A percentile compares a stretch with the other conserved stretches of the same genome.
Conservation (phyloP, 306 rosid species). For the Carpinus fangiana region DNA sequence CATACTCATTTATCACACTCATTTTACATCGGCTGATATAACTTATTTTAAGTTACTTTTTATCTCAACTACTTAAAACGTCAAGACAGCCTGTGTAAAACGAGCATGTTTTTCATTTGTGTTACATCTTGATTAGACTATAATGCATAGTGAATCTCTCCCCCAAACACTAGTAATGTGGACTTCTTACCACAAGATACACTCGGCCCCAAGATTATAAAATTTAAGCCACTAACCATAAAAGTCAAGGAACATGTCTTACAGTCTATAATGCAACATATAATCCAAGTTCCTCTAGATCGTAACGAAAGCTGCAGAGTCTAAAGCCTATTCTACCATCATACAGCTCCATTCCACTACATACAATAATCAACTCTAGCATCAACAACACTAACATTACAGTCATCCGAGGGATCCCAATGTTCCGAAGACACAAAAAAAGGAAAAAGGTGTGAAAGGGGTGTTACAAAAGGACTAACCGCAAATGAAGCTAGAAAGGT, state of each 20-base stretch:
- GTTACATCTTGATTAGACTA: neutral
- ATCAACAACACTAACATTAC: slow-evolving; percentile 29
- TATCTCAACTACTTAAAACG: too few relatives aligned
- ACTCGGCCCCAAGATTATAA: neutral
- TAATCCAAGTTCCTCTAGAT: slow-evolving; percentile 30
- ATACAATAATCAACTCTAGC: slow-evolving; percentile 33
- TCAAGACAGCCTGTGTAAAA: too few relatives aligned
- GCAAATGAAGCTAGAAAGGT: slow-evolving; percentile 20
- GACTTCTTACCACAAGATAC: neutral
- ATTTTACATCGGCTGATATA: too few relatives aligned
- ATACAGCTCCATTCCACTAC: slow-evolving; percentile 32
- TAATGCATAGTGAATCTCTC: neutral
- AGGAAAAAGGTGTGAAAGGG: slow-evolving; percentile 5
- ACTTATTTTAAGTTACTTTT: too few relatives aligned
- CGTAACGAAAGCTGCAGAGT: slow-evolving; percentile 28
- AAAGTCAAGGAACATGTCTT: slow-evolving; percentile 20
- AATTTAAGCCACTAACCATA: neutral
- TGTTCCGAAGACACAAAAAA: slow-evolving; percentile 26
- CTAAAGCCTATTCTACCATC: slow-evolving; percentile 47
- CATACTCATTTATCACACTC: too few relatives aligned
- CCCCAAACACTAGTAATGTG: neutral
- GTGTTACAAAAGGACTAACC: slow-evolving; percentile 20
- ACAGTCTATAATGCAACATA: slow-evolving; percentile 10
- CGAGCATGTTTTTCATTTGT: neutral
- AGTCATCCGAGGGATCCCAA: slow-evolving; percentile 42